These are phyloP conservation scores for Actinomucor elegans DNA, from an alignment of 371 early-diverging fungal species.

Conservation along the genomic window DNA sequence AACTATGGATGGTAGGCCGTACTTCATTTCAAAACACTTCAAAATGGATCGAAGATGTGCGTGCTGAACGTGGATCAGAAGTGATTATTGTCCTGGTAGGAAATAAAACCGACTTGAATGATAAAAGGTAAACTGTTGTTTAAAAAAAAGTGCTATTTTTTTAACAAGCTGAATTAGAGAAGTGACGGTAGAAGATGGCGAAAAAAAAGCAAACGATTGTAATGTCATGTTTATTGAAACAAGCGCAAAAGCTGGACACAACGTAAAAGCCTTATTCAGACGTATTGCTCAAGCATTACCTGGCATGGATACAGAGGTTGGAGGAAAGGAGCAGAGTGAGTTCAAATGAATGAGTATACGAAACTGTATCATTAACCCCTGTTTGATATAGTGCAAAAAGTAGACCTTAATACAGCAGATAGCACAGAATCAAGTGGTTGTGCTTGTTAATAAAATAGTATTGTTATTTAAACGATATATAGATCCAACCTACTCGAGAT, in stretches of 20 bases:
- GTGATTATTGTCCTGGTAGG: slow-evolving; percentile 97
- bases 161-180: slow-evolving; percentile 47
- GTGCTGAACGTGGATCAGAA: slow-evolving; percentile 94
- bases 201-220: slow-evolving; percentile 89
- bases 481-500: too few relatives aligned
- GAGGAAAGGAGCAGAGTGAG: slow-evolving; percentile 32
- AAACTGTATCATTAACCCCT: too few relatives aligned
- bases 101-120: slow-evolving; percentile 96
- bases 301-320: slow-evolving; percentile 68
- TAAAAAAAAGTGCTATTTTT: not conserved
- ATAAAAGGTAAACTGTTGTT: slow-evolving; percentile 84
- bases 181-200: slow-evolving; percentile 93
- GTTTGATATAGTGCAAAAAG: slow-evolving; percentile 30
- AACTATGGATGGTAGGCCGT: too few relatives aligned
- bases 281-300: slow-evolving; percentile 94
- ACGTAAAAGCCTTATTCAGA: slow-evolving; percentile 89
- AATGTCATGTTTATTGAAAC: slow-evolving; percentile 96
- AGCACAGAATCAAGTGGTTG: slow-evolving; percentile 27
- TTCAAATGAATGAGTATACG: too few relatives aligned
- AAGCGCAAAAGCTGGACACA: slow-evolving; percentile 94
- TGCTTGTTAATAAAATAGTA: too few relatives aligned
- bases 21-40: slow-evolving; percentile 91
- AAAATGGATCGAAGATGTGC: slow-evolving; percentile 98
- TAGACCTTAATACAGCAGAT: slow-evolving; percentile 25
- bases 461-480: too few relatives aligned